phyloP scores from a whole-genome alignment of 1,139 yeast species.

The Pichia sp. region DNA sequence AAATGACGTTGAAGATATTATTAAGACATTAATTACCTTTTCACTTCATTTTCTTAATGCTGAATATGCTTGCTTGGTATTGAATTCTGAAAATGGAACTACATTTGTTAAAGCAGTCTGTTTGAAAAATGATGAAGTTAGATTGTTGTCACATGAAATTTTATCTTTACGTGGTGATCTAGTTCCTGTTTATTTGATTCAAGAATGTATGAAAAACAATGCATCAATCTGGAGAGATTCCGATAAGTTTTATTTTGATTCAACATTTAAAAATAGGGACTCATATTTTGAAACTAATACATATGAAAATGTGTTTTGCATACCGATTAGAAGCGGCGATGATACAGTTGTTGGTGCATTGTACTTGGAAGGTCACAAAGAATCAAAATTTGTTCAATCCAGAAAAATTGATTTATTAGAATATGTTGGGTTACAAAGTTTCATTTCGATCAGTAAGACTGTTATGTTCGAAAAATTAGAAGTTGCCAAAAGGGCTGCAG shows the following conservation, averaged over 20 bases:
- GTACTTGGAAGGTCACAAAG: slow-evolving; percentile 38
- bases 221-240: slow-evolving; percentile 36
- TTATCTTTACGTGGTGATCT: slow-evolving; percentile 39
- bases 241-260: slow-evolving; percentile 36
- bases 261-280: slow-evolving; percentile 36
- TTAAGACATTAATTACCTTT: slow-evolving; percentile 38
- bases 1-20: slow-evolving; percentile 36
- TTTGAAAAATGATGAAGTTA: slow-evolving; percentile 35
- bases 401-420: slow-evolving; percentile 38
- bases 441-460: slow-evolving; percentile 48
- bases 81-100: slow-evolving; percentile 35
- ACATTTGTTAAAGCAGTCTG: slow-evolving; percentile 41
- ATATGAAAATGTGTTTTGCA: slow-evolving; percentile 38
- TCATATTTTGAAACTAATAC: slow-evolving; percentile 37
- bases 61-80: slow-evolving; percentile 27
- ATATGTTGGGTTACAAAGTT: slow-evolving; percentile 48
- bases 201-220: slow-evolving; percentile 39
- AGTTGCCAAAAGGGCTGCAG: slow-evolving; percentile 50
- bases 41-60: slow-evolving; percentile 33
- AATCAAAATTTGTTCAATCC: slow-evolving; percentile 27
- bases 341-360: slow-evolving; percentile 42
- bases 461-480: slow-evolving; percentile 46
- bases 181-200: slow-evolving; percentile 41
- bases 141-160: slow-evolving; percentile 36
- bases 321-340: slow-evolving; percentile 42